Conservation (phyloP, 805 yeast species). For the Cyberlindnera xishuangbannaensis region DNA sequence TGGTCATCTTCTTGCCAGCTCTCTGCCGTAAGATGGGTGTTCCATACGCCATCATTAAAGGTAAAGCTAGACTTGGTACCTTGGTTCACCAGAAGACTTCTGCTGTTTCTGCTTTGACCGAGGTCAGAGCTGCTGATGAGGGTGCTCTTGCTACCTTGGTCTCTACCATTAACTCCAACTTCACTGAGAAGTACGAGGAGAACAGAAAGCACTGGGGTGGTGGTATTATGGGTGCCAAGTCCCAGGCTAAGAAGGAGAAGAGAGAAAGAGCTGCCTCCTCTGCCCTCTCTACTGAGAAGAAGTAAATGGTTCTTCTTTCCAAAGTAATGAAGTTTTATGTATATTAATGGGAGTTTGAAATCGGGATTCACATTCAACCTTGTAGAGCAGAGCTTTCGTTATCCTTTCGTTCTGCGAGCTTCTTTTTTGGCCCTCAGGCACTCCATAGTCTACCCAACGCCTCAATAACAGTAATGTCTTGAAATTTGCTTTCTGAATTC, state of each 20-base stretch:
- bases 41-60: slow-evolving; percentile 97
- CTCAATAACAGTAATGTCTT: too few relatives aligned
- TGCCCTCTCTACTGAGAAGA: slow-evolving; percentile 14
- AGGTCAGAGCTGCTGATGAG: slow-evolving; percentile 91
- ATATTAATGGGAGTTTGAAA: slow-evolving; percentile 8
- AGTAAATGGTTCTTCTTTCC: slow-evolving; percentile 7
- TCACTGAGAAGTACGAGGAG: slow-evolving; percentile 90
- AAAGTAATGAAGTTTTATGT: neutral
- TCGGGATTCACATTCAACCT: neutral
- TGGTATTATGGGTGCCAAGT: slow-evolving; percentile 95
- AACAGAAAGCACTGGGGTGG: slow-evolving; percentile 99
- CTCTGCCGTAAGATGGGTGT: slow-evolving; percentile 99
- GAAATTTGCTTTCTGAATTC: too few relatives aligned
- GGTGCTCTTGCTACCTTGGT: slow-evolving; percentile 83
- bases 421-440: neutral
- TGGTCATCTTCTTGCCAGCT: slow-evolving; percentile 96
- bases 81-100: slow-evolving; percentile 97
- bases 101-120: slow-evolving; percentile 95
- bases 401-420: neutral
- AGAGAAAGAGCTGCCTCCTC: slow-evolving; percentile 17
- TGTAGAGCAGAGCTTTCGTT: neutral
- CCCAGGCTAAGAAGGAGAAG: slow-evolving; percentile 66
- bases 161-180: slow-evolving; percentile 91
- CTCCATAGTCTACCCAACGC: too few relatives aligned
- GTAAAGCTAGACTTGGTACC: slow-evolving; percentile 98